phyloP scores from a whole-genome alignment of 345 rosid genomes.

The Eucalyptus regnans region DNA sequence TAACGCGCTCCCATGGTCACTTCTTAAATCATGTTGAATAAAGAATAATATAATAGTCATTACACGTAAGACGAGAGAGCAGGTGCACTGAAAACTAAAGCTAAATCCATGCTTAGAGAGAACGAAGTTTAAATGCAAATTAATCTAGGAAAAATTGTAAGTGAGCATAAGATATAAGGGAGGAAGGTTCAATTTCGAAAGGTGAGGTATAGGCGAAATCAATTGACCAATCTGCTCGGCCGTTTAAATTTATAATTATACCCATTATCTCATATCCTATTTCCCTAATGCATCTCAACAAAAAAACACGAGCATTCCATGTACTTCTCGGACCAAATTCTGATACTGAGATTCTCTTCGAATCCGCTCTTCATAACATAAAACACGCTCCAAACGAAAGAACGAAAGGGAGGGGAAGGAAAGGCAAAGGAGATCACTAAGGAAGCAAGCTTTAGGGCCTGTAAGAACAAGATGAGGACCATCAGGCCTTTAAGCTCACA shows the following conservation, averaged over 20 bases:
- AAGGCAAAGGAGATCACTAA: not conserved
- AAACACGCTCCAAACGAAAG: not conserved
- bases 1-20: not conserved
- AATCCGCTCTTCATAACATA: not conserved
- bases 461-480: not conserved
- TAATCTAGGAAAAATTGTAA: not conserved
- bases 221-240: not conserved
- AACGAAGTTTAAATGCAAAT: not conserved
- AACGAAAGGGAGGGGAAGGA: not conserved
- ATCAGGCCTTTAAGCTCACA: not conserved
- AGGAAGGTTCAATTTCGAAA: not conserved
- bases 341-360: not conserved
- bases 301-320: not conserved
- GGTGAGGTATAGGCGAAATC: not conserved
- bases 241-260: rapidly evolving
- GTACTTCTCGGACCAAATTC: not conserved
- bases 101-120: not conserved
- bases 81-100: not conserved
- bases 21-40: not conserved
- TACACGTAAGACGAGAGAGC: not conserved
- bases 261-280: not conserved
- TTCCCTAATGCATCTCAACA: not conserved
- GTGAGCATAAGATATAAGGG: not conserved
- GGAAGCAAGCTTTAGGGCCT: not conserved
- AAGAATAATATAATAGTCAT: not conserved